A percentile compares a stretch with the other conserved stretches of the same genome.
phyloP scores from a whole-genome alignment of 768 basidiomycete genomes.

The Lactifluus volemus region DNA sequence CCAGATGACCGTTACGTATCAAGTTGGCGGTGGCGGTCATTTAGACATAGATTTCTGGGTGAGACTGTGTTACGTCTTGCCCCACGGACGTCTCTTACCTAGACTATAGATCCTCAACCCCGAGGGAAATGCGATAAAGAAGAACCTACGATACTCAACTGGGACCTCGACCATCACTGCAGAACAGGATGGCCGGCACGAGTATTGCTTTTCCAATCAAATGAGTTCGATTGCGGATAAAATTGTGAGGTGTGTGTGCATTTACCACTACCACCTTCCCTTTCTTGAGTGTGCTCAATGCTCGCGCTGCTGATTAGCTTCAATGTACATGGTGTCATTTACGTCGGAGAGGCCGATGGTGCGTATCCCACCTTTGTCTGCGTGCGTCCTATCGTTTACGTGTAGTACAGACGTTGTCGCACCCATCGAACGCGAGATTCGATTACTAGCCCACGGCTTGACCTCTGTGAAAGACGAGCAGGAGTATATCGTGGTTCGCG shows the following conservation, averaged over 20 bases:
- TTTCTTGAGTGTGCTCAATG: neutral
- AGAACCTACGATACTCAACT: conserved; percentile 81
- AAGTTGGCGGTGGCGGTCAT: conserved; percentile 95
- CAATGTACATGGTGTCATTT: conserved; percentile 97
- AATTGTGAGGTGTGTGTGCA: conserved; percentile 68
- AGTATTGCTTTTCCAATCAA: conserved; percentile 98
- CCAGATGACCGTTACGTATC: conserved; percentile 99
- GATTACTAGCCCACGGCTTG: conserved; percentile 70
- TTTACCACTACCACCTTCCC: neutral
- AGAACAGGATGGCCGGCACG: conserved; percentile 76
- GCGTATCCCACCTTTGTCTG: conserved; percentile 20
- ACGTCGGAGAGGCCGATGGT: conserved; percentile 68
- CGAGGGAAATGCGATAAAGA: conserved; percentile 52
- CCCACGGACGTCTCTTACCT: neutral
- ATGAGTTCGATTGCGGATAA: conserved; percentile 98
- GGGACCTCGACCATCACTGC: conserved; percentile 86
- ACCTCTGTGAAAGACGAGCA: conserved; percentile 95
- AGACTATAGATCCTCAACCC: conserved; percentile 73
- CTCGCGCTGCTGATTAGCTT: conserved; percentile 47
- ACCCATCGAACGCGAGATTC: conserved; percentile 94
- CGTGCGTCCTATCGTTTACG: neutral
- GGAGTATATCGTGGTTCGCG: conserved; percentile 95
- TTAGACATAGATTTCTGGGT: conserved; percentile 98
- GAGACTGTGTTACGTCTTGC: conserved; percentile 15
- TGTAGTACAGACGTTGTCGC: conserved; percentile 67